Percentiles rank a stretch among this genome's conserved stretches.
These are phyloP conservation scores for Eucalyptus rudis DNA, from an alignment of 345 rosid species.

Conservation along the genomic window DNA sequence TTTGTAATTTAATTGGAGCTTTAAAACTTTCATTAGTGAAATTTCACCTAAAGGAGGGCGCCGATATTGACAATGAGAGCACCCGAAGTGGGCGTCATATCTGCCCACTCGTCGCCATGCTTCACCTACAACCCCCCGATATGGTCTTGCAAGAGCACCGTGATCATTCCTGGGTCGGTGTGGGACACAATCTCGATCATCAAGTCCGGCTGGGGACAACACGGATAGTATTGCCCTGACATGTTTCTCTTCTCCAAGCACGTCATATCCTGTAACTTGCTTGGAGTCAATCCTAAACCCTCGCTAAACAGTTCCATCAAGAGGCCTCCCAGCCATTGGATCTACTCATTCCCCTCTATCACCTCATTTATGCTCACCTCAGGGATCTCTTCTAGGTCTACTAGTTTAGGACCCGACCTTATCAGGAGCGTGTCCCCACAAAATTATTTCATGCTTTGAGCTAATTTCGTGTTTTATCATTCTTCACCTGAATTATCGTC, in stretches of 20 bases:
- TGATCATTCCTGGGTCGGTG: constrained; percentile 25
- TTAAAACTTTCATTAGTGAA: too few species aligned
- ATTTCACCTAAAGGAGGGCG: constrained; percentile 27
- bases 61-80: constrained; percentile 35
- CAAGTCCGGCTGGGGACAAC: constrained; percentile 44
- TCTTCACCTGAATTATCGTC: background rate
- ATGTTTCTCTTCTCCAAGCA: constrained; percentile 18
- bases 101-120: constrained; percentile 23
- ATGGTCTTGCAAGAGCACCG: constrained; percentile 28
- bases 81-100: constrained; percentile 24
- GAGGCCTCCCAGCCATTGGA: constrained; percentile 10
- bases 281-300: constrained; percentile 18
- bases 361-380: constrained; percentile 21
- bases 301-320: constrained; percentile 27
- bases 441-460: background rate
- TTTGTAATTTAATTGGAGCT: background rate
- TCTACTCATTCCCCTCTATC: background rate
- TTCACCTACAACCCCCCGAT: constrained; percentile 35
- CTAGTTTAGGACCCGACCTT: constrained; percentile 1
- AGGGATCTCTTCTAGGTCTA: constrained; percentile 10
- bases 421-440: constrained; percentile 3
- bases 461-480: background rate
- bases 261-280: constrained; percentile 13
- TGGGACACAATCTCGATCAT: constrained; percentile 27
- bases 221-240: constrained; percentile 31